Conservation (phyloP, 805 yeast genomes). For the Huiozyma naganishii region DNA sequence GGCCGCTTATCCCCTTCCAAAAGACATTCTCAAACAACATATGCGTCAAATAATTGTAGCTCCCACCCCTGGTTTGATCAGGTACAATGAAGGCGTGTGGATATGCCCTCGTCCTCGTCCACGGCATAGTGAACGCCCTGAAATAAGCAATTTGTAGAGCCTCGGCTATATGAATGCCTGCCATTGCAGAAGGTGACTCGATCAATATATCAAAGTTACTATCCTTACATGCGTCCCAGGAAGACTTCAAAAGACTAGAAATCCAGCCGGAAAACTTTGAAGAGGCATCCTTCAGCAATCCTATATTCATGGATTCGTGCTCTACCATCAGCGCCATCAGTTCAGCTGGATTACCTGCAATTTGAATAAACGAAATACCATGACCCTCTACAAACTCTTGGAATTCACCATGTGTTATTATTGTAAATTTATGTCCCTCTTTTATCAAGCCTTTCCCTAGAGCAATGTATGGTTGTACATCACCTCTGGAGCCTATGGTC, state of each 20-base stretch:
- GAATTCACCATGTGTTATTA: constrained; percentile 81
- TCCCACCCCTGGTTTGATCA: constrained; percentile 85
- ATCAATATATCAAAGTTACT: constrained; percentile 58
- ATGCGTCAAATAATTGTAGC: constrained; percentile 85
- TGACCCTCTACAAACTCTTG: constrained; percentile 58
- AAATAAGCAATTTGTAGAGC: constrained; percentile 82
- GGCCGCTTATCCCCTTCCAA: constrained; percentile 86
- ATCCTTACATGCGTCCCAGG: constrained; percentile 81
- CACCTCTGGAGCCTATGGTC: constrained; percentile 93
- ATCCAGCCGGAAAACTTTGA: constrained; percentile 77
- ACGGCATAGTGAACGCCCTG: constrained; percentile 96
- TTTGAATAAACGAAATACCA: constrained; percentile 55
- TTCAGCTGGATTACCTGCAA: constrained; percentile 91
- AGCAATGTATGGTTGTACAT: constrained; percentile 92
- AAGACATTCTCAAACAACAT: constrained; percentile 86
- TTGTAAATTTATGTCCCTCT: constrained; percentile 79
- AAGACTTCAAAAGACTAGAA: constrained; percentile 50
- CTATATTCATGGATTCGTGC: constrained; percentile 78
- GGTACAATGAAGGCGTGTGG: constrained; percentile 96
- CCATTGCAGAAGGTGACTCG: constrained; percentile 96
- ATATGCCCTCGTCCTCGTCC: constrained; percentile 92
- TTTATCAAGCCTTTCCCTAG: constrained; percentile 64
- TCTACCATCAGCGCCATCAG: constrained; percentile 87
- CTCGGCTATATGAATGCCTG: constrained; percentile 91
- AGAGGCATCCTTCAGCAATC: constrained; percentile 75